These are phyloP conservation scores for Dunaliella primolecta DNA, from an alignment of 139 green algal species.

Conservation along the genomic window DNA sequence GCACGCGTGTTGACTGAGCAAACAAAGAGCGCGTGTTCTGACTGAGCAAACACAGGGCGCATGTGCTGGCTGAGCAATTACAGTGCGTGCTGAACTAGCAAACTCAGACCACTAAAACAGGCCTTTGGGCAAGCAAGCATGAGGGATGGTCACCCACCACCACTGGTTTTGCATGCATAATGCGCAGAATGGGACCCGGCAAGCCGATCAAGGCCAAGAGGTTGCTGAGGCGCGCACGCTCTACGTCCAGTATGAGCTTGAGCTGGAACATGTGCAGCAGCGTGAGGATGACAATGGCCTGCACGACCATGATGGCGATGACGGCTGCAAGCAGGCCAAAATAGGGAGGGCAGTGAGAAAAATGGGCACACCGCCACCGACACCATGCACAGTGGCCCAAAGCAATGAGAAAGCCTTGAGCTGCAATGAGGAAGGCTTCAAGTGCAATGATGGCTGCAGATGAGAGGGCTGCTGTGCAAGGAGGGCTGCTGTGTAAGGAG, in stretches of 20 bases:
- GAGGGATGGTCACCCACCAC: neutral
- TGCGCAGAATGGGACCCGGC: conserved; percentile 23
- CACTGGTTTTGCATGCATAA: neutral
- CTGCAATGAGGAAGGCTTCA: neutral
- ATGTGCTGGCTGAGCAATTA: no score
- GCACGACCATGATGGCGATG: conserved; percentile 9
- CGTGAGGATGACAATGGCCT: conserved; percentile 19
- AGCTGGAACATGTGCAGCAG: conserved; percentile 9
- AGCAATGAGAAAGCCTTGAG: neutral
- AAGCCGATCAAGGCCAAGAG: conserved; percentile 23
- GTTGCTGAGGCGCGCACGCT: conserved; percentile 13
- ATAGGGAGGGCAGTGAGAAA: neutral
- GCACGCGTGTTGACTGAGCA: no score
- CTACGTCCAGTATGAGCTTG: conserved; percentile 15
- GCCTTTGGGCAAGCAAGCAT: no score
- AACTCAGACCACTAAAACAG: no score
- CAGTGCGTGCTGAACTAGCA: no score
- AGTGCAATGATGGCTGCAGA: no score
- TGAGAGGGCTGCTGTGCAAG: no score
- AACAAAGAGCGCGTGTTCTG: no score
- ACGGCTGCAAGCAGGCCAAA: conserved; percentile 14
- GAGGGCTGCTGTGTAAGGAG: no score
- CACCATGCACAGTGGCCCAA: no score
- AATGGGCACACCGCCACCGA: no score
- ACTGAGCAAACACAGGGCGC: no score